Base-by-base conservation (phyloP, 1,139 yeast species). In the Yamadazyma dendronema region DNA sequence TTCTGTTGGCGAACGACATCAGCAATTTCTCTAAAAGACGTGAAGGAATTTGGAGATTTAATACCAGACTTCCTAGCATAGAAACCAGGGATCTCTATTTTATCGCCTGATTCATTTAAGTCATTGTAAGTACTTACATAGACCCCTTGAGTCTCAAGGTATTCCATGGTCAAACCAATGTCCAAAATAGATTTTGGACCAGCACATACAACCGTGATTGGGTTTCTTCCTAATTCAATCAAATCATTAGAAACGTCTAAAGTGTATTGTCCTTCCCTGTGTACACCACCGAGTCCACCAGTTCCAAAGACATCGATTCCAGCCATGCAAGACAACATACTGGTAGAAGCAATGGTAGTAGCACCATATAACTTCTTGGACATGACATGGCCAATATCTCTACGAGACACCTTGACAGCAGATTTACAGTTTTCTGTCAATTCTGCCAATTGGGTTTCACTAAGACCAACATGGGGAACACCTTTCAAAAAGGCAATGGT, bases 281-380 rank as follows among this genome's bases (percentile, higher is more conserved):
- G 96, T 11, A 88, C 96, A 12, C 97, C 97, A 7, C 97, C 96
- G 19, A 88, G 69, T 1, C 97, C 97, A 28, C 97, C 97, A 2
- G 96, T 89, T 1, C 95, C 95, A 69, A 88, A 89, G 15, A 89
- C 89, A 47, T 77, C 74, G 49, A 88, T 85, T 0, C 95, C 94
- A 0, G 90, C 90, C 53, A 64, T 54, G 38, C 81, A 71, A 0
- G 96, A 82, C 12, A 89, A 59, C 12, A 88, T 84, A 95, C 88
- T 86, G 0, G 96, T 88, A 35, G 86, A 83, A 1, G 96, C 88
- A 43, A 88, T 86, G 0, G 97, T 88, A 2, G 97, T 89, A 2
- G 96, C 96, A 4, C 97, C 97, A 38, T 76, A 68, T 23, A 79
- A 58, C 30, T 66, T 62, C 30, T 70, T 65, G 17, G 90, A 78